Conservation (phyloP, 2,329 filamentous ascomycete genomes). For the Metarhizium rileyi region DNA sequence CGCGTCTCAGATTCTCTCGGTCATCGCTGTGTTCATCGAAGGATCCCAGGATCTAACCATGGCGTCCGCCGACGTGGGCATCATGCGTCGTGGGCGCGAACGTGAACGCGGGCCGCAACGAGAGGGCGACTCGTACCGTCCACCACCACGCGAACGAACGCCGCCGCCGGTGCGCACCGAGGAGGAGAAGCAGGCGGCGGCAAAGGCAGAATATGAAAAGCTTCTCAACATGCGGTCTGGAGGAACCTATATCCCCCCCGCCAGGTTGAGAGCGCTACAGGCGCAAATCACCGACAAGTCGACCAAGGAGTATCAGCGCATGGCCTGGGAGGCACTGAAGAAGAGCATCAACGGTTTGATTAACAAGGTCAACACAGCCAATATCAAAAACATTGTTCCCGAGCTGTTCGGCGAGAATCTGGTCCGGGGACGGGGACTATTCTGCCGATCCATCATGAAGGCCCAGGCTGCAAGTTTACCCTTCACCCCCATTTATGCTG, state of each 20-base stretch:
- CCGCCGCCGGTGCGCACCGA: slow-evolving; percentile 44
- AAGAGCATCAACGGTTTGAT: slow-evolving; percentile 98
- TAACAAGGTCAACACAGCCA: slow-evolving; percentile 97
- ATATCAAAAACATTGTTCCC: slow-evolving; percentile 95
- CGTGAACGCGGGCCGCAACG: slow-evolving; percentile 17
- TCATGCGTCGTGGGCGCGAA: slow-evolving; percentile 27
- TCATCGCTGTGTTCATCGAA: neutral
- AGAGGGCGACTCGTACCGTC: slow-evolving; percentile 43
- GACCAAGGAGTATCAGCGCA: slow-evolving; percentile 94
- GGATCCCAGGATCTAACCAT: slow-evolving; percentile 17
- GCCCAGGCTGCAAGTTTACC: slow-evolving; percentile 91
- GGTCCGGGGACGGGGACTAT: slow-evolving; percentile 80
- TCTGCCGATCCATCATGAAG: slow-evolving; percentile 97
- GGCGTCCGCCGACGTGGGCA: slow-evolving; percentile 36
- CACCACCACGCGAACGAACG: slow-evolving; percentile 23
- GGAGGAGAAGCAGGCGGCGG: slow-evolving; percentile 77
- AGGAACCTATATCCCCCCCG: slow-evolving; percentile 92
- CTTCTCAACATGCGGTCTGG: slow-evolving; percentile 87
- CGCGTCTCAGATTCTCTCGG: neutral
- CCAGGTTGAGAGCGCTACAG: slow-evolving; percentile 80
- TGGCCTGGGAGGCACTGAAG: slow-evolving; percentile 98
- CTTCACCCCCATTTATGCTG: slow-evolving; percentile 92
- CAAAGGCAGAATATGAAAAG: slow-evolving; percentile 90
- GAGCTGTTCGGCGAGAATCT: slow-evolving; percentile 94
- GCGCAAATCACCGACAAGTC: slow-evolving; percentile 94